Base-by-base conservation (phyloP, 2,329 filamentous ascomycete genomes). In the Xylaria polymorpha region DNA sequence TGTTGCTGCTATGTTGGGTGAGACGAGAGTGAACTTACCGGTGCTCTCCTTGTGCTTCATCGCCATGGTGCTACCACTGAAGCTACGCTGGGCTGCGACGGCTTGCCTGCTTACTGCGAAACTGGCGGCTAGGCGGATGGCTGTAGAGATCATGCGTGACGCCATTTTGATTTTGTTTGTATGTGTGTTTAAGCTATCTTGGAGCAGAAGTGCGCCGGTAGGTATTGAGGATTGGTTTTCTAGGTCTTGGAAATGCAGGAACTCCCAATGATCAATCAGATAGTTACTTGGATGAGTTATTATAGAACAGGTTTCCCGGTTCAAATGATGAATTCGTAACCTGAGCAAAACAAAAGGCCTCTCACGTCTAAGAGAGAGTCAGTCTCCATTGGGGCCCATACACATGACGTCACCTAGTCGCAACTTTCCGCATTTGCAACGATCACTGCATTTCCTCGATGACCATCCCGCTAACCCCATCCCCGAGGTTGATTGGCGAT, bases 11-110 rank as follows among this genome's bases (percentile, higher is more conserved):
- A 43, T 29, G 9, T 51, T 37, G 37, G 37, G 3, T 18, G 50
- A 10, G 32, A 20, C 41, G 37, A 8, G 14, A 14, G 39, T 29
- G 14, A 41, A 66, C 72, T 71, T 66, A 77, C 75, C 66, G 43
- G 32, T 67, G 74, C 73, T 76, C 68, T 78, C 76, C 62, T 78
- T 77, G 64, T 77, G 75, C 62, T 73, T 67, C 18, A 76, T 61
- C 60, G 50, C 70, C 37, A 69, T 69, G 50, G 74, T 59, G 62
- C 67, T 76, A 64, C 51, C 75, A 56, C 64, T 74, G 71, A 77
- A 76, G 60, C 71, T 69, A 20, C 76, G 72, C 62, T 70, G 60
- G 48, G 63, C 57, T 10, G 71, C 66, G 14, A 73, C 67, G 29
- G 74, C 61, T 71, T 76, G 77, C 62, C 77, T 73, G 53, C 71